Evolutionary conservation across 169 alveolate genomes (phyloP).

Genomic region (Eimeria sp.): DNA sequence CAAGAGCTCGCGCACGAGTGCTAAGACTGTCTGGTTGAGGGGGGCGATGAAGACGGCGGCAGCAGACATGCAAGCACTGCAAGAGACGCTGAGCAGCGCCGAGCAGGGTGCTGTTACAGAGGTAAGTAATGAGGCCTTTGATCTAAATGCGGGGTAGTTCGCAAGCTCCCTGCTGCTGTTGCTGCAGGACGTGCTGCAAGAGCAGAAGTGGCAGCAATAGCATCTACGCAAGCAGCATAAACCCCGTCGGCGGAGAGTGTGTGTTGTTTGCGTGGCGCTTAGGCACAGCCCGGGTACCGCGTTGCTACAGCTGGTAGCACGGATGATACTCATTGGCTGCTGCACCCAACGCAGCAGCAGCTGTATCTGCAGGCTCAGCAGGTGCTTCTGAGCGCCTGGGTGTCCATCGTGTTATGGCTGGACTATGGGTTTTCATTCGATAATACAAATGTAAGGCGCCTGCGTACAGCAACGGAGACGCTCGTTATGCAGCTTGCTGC

Average conservation of each 20-base stretch:
- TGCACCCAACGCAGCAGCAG: constrained; percentile 23
- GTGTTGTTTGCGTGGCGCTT: background rate
- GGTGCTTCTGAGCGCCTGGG: constrained; percentile 23
- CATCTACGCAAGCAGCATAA: background rate
- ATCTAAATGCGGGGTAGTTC: background rate
- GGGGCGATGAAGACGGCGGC: constrained; percentile 6
- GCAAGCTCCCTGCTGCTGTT: background rate
- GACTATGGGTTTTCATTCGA: background rate
- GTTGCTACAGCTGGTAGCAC: background rate
- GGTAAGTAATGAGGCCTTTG: background rate
- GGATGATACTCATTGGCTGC: background rate
- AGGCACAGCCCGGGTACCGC: background rate
- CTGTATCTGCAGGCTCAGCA: constrained; percentile 28
- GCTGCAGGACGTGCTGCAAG: background rate
- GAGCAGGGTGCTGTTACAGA: background rate
- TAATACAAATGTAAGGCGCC: background rate
- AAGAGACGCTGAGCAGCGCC: background rate
- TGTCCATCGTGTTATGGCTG: background rate
- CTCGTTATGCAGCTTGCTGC: background rate
- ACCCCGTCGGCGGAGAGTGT: background rate
- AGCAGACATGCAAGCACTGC: constrained; percentile 6
- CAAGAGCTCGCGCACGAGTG: background rate
- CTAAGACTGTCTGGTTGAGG: constrained; percentile 14
- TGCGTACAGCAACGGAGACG: background rate
- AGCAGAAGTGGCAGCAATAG: background rate